These are phyloP conservation scores for Penicillium sp. DNA, from an alignment of 2,329 filamentous ascomycete genomes.

Conservation along the genomic window DNA sequence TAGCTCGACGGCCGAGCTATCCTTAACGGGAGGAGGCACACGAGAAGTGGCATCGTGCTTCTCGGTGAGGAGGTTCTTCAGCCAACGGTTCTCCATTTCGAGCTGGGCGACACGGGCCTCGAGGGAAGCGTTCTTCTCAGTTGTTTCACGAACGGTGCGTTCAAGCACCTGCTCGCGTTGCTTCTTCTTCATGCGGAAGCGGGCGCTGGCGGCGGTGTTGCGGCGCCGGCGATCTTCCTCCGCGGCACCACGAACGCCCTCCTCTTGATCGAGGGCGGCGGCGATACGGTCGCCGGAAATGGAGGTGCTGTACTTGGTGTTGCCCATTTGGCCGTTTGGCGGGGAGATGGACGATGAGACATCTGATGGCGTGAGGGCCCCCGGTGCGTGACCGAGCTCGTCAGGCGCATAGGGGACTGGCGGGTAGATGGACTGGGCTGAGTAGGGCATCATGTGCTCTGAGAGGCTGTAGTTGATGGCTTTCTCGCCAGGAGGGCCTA, in stretches of 20 bases:
- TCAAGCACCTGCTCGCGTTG: constrained; percentile 85
- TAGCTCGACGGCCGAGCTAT: constrained; percentile 21
- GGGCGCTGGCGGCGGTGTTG: constrained; percentile 83
- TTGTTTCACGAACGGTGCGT: constrained; percentile 77
- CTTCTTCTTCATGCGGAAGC: constrained; percentile 95
- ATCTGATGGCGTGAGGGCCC: constrained; percentile 42
- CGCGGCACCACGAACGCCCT: constrained; percentile 68
- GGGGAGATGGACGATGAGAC: constrained; percentile 45
- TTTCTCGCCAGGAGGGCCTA: constrained; percentile 33
- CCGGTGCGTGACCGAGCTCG: constrained; percentile 37
- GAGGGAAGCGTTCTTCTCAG: constrained; percentile 71
- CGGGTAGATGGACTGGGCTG: constrained; percentile 40
- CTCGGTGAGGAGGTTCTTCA: constrained; percentile 76
- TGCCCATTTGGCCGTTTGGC: constrained; percentile 41
- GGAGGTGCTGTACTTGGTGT: constrained; percentile 42
- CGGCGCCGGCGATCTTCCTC: constrained; percentile 88
- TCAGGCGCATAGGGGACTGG: constrained; percentile 40
- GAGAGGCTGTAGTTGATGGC: constrained; percentile 40
- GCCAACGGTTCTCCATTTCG: constrained; percentile 80
- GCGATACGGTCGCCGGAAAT: constrained; percentile 42
- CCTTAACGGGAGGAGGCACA: constrained; percentile 25
- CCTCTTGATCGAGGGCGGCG: constrained; percentile 61
- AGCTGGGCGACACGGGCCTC: constrained; percentile 73
- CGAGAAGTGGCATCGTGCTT: constrained; percentile 59
- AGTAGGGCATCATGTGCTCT: constrained; percentile 42